Conservation (phyloP, 2,329 filamentous ascomycete genomes). For the Pyrenophora seminiperda region DNA sequence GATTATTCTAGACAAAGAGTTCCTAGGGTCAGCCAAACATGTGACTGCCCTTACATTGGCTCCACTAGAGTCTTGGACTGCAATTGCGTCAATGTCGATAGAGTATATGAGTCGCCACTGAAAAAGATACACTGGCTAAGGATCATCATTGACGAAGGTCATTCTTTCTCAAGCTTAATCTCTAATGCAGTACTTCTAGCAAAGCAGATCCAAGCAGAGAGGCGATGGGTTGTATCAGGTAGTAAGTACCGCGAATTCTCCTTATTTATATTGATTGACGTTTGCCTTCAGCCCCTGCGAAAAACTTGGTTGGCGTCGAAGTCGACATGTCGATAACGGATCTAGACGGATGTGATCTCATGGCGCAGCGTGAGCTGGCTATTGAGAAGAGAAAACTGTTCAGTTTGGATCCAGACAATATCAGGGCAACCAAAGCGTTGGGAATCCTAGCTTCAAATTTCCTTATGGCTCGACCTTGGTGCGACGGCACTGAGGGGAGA, state of each 20-base stretch:
- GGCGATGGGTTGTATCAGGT: slow-evolving; percentile 87
- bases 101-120: slow-evolving; percentile 64
- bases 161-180: slow-evolving; percentile 74
- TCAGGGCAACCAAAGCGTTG: slow-evolving; percentile 62
- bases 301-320: slow-evolving; percentile 78
- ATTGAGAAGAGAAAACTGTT: slow-evolving; percentile 52
- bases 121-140: slow-evolving; percentile 80
- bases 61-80: slow-evolving; percentile 52
- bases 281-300: slow-evolving; percentile 66
- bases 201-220: slow-evolving; percentile 63
- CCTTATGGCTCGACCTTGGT: slow-evolving; percentile 79
- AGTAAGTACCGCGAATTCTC: slow-evolving; percentile 48
- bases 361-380: slow-evolving; percentile 31
- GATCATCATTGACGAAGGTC: slow-evolving; percentile 90
- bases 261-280: background rate
- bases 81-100: slow-evolving; percentile 49
- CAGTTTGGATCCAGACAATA: slow-evolving; percentile 43
- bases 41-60: slow-evolving; percentile 52
- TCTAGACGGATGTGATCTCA: slow-evolving; percentile 38
- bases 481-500: slow-evolving; percentile 64
- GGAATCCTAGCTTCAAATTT: slow-evolving; percentile 71
- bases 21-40: slow-evolving; percentile 30
- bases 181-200: slow-evolving; percentile 64
- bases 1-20: slow-evolving; percentile 52
- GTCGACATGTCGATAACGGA: slow-evolving; percentile 55